These are phyloP conservation scores for Penicillium freii DNA, from an alignment of 2,329 filamentous ascomycete species.

Conservation along the genomic window DNA sequence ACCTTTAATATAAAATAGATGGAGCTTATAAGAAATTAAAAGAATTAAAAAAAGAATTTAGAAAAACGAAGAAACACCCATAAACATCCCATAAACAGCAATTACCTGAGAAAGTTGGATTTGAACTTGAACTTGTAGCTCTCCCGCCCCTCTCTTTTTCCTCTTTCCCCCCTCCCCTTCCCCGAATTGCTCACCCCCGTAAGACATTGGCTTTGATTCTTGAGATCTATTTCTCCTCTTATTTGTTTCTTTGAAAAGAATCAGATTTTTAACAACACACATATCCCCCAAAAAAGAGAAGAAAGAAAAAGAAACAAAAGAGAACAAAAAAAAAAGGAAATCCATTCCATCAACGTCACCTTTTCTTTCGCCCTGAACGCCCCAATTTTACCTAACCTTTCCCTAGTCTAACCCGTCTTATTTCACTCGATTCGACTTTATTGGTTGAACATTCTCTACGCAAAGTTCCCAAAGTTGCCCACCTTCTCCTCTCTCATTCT, in stretches of 20 bases:
- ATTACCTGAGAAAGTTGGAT: slow-evolving; percentile 1
- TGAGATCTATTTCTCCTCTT: background rate
- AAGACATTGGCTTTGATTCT: slow-evolving; percentile 12
- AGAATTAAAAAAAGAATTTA: background rate
- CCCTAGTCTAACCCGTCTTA: slow-evolving; percentile 18
- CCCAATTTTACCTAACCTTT: slow-evolving; percentile 21
- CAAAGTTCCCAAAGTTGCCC: slow-evolving; percentile 19
- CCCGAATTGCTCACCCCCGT: slow-evolving; percentile 11
- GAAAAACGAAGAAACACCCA: background rate
- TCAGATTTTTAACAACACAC: background rate
- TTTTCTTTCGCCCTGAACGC: slow-evolving; percentile 13
- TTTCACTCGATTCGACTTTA: slow-evolving; percentile 12
- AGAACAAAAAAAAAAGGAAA: background rate
- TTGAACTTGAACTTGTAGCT: slow-evolving; percentile 9
- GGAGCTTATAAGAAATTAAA: background rate
- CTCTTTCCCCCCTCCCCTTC: slow-evolving; percentile 13
- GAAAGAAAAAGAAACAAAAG: background rate
- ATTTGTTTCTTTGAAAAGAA: background rate
- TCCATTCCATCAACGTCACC: slow-evolving; percentile 9
- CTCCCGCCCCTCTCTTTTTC: slow-evolving; percentile 22
- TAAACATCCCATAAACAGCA: background rate
- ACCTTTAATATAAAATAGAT: background rate
- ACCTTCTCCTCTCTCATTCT: slow-evolving; percentile 20
- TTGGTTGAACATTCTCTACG: slow-evolving; percentile 22
- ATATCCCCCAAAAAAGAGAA: background rate